phyloP scores from a whole-genome alignment of 305 asterid genomes.

The Fraxinus dipetala region DNA sequence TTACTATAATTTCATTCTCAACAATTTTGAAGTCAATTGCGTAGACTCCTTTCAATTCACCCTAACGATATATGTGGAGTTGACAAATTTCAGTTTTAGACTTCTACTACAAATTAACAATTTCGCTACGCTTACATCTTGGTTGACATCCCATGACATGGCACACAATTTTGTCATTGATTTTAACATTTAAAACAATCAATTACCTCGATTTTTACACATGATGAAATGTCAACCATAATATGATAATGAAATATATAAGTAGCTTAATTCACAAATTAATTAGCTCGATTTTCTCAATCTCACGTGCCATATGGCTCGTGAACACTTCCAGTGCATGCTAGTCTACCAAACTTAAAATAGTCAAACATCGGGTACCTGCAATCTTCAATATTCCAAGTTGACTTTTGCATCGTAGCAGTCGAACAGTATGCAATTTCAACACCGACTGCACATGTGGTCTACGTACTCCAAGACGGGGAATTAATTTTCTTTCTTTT shows the following conservation, averaged over 20 bases:
- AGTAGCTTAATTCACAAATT: not conserved
- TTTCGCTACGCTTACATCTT: no score
- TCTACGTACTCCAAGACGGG: not conserved
- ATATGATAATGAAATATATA: no score
- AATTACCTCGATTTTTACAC: not conserved
- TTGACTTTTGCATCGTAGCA: not conserved
- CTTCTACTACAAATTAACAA: not conserved
- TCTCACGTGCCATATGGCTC: not conserved
- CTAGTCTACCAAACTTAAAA: not conserved
- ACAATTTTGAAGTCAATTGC: not conserved
- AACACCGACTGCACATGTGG: not conserved
- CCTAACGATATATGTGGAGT: not conserved
- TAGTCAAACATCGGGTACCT: not conserved
- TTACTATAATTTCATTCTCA: not conserved
- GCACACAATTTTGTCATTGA: no score
- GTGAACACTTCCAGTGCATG: conserved; percentile 2
- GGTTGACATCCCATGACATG: not conserved
- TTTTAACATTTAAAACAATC: not conserved
- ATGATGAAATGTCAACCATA: not conserved
- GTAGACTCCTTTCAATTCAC: not conserved
- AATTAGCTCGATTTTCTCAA: not conserved
- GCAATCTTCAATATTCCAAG: not conserved
- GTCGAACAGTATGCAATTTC: not conserved
- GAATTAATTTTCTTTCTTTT: not conserved
- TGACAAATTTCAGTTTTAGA: not conserved